Conservation (phyloP, 2,329 filamentous ascomycete genomes). For the Allantophomopsis cytisporea region DNA sequence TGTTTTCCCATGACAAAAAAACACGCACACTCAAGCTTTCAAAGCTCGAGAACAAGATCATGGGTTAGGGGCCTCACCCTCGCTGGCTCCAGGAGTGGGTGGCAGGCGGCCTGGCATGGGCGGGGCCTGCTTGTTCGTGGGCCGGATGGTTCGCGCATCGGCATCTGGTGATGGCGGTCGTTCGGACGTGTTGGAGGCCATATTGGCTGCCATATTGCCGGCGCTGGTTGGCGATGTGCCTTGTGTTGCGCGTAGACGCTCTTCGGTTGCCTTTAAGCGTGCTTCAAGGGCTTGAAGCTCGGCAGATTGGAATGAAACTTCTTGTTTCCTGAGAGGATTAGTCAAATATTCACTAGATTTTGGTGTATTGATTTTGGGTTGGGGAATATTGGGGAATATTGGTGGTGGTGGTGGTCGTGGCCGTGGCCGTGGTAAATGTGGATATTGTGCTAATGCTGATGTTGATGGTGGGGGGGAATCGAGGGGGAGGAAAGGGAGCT, state of each 20-base stretch:
- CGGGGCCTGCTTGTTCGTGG: slow-evolving; percentile 1
- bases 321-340: slow-evolving; percentile 51
- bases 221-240: slow-evolving; percentile 9
- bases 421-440: no score
- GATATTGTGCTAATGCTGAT: no score
- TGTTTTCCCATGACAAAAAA: no score
- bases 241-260: slow-evolving; percentile 42
- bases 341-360: no score
- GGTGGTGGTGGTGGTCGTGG: no score
- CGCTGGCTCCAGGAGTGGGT: slow-evolving; percentile 19
- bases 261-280: slow-evolving; percentile 73
- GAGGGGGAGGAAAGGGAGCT: not conserved
- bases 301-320: slow-evolving; percentile 57
- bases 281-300: slow-evolving; percentile 81
- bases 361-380: no score
- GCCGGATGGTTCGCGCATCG: not conserved
- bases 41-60: no score
- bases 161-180: slow-evolving; percentile 8
- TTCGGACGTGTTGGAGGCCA: slow-evolving; percentile 1
- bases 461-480: not conserved
- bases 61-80: slow-evolving; percentile 12
- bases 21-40: no score
- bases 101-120: slow-evolving; percentile 15
- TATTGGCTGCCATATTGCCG: slow-evolving; percentile 6
- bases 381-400: no score